These are phyloP conservation scores for Vanrija humicola DNA, from an alignment of 1,284 basidiomycete species.

Conservation along the genomic window DNA sequence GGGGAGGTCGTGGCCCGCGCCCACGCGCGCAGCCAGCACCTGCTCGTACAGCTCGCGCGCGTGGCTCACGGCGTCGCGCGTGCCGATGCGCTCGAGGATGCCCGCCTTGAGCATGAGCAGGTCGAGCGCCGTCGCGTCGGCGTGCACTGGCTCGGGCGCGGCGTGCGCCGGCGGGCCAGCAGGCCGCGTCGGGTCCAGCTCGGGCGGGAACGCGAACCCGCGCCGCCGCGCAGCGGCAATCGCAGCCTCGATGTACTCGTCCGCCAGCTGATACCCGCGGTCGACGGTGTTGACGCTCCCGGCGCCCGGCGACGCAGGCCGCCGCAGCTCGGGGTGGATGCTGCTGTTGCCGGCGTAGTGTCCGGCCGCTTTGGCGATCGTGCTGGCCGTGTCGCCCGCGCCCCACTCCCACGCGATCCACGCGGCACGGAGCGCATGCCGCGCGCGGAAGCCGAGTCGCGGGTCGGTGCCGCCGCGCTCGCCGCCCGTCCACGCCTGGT, in stretches of 20 bases:
- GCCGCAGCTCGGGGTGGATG: conserved; percentile 32
- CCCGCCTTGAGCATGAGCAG: conserved; percentile 62
- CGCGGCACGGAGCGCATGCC: conserved; percentile 66
- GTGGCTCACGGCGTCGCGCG: conserved; percentile 56
- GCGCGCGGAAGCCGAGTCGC: conserved; percentile 60
- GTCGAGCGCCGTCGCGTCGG: conserved; percentile 55
- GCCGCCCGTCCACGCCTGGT: conserved; percentile 70
- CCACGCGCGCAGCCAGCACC: conserved; percentile 41
- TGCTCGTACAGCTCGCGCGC: conserved; percentile 63
- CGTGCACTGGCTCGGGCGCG: not conserved
- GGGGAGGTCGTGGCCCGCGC: not conserved
- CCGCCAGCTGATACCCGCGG: conserved; percentile 44
- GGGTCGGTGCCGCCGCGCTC: conserved; percentile 66
- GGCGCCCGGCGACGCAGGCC: not conserved
- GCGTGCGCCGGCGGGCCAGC: conserved; percentile 14
- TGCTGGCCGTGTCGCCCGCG: conserved; percentile 49
- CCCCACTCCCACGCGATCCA: conserved; percentile 76
- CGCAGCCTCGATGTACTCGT: conserved; percentile 41
- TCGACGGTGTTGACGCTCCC: conserved; percentile 26
- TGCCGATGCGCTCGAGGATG: conserved; percentile 65
- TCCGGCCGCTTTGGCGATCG: conserved; percentile 22
- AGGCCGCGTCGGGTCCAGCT: conserved; percentile 16
- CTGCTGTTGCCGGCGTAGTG: not conserved
- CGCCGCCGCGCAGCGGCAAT: conserved; percentile 29
- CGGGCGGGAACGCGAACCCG: conserved; percentile 40